Evolutionary conservation across 2,329 filamentous ascomycete species (phyloP).

Genomic region (Ceratocystiopsis brevicomis): DNA sequence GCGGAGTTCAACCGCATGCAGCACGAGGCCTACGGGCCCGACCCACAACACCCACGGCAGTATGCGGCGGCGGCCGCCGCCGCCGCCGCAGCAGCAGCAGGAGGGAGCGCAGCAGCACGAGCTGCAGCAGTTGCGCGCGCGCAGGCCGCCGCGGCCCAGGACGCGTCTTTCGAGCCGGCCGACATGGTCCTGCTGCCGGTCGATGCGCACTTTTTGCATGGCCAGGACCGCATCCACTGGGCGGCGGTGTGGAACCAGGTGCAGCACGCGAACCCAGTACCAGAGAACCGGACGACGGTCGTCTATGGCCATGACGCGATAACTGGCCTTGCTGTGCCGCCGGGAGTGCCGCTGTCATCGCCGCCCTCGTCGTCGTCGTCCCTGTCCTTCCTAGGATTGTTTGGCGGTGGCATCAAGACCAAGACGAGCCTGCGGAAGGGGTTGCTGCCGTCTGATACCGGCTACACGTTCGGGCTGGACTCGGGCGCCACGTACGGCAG

Average conservation of each 20-base stretch:
- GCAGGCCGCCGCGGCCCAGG: conserved; percentile 1
- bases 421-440: conserved; percentile 11
- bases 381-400: not conserved
- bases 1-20: conserved; percentile 8
- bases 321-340: conserved; percentile 36
- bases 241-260: conserved; percentile 39
- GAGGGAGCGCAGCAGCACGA: too few relatives aligned
- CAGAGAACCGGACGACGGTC: conserved; percentile 37
- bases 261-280: conserved; percentile 19
- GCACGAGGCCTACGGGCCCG: conserved; percentile 5
- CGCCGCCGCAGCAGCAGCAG: too few relatives aligned
- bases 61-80: not conserved
- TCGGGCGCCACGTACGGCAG: conserved; percentile 63
- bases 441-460: conserved; percentile 15
- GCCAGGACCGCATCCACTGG: conserved; percentile 37
- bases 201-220: conserved; percentile 23
- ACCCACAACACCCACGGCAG: conserved; percentile 5
- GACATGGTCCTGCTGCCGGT: conserved; percentile 16
- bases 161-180: not conserved
- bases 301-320: conserved; percentile 79
- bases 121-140: not conserved
- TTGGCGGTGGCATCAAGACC: conserved; percentile 1
- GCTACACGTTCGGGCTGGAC: conserved; percentile 70
- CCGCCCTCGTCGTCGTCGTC: not conserved
- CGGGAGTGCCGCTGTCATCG: not conserved